Evolutionary conservation across 495 filamentous ascomycete genomes (phyloP), one percentile per base, ranked within the genome.

Genomic region (Penicillium paxilli): DNA sequence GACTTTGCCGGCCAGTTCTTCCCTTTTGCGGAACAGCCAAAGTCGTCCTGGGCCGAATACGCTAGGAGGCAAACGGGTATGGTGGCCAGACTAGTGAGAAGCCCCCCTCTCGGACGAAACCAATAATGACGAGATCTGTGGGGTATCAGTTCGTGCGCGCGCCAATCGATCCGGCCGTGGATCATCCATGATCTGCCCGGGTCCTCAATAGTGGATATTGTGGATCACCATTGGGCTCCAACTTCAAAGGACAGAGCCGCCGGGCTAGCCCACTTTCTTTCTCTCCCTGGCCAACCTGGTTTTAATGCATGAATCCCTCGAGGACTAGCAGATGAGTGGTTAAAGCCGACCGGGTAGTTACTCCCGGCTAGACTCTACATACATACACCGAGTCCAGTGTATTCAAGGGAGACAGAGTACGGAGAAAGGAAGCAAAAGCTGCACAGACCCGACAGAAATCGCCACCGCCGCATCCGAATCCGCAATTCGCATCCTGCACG

Each of bases 141-240:
- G 58, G 48, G 62, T n/a, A 65, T 23, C 37, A 47, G 64, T 67
- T 65, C 64, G 55, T 65, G 52, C 46, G 49, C 42, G 45, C 49
- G 64, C 64, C 62, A 62, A 65, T 65, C 55, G 61, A 62, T 53
- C 62, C 40, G 16, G 47, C n/a, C 23, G 45, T 47, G 54, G 64
- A 67, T 67, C 64, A 12, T 37, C 58, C 22, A 51, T 30, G 61
- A 67, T 67, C 64, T 62, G 16, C 58, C 62, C 59, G 58, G 64
- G 62, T 65, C 62, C 59, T 65, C 64, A 63, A 65, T 63, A 62
- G 64, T 57, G 60, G 64, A 59, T 55, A 26, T 49, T 33, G 50
- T 58, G 54, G 55, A 52, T 40, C 48, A 45, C 9, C 23, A 26
- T 48, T 42, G 19, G 30, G 46, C 16, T 28, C 57, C 44, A 51